phyloP scores from a whole-genome alignment of 768 basidiomycete species.

The Agaricus sinodeliciosus region DNA sequence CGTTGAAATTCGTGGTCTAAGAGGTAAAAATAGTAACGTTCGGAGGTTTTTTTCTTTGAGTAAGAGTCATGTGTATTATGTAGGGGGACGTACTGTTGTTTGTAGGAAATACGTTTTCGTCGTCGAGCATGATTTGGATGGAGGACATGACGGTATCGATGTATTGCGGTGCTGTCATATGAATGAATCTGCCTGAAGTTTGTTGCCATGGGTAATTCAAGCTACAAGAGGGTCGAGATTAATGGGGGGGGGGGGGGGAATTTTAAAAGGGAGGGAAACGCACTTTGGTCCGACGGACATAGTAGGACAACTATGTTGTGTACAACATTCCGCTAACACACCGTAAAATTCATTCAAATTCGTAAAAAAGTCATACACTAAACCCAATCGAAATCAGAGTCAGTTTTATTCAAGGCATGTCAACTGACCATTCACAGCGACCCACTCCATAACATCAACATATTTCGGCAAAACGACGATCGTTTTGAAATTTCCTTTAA shows the following conservation, averaged over 20 bases:
- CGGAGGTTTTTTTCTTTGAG: neutral
- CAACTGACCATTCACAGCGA: slow-evolving; percentile 85
- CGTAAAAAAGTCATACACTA: slow-evolving; percentile 96
- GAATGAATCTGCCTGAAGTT: slow-evolving; percentile 81
- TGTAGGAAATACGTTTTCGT: slow-evolving; percentile 90
- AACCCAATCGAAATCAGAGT: too few relatives aligned
- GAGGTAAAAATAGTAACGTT: neutral
- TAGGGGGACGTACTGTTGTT: slow-evolving; percentile 67
- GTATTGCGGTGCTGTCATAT: slow-evolving; percentile 92
- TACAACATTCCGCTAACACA: slow-evolving; percentile 88
- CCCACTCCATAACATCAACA: slow-evolving; percentile 95
- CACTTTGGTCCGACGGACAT: slow-evolving; percentile 89
- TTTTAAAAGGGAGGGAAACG: too few relatives aligned
- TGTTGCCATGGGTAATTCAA: slow-evolving; percentile 97
- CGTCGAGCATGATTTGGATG: slow-evolving; percentile 93
- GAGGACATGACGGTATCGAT: slow-evolving; percentile 99
- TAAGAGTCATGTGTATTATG: neutral
- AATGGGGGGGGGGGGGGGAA: too few relatives aligned
- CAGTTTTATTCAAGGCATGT: too few relatives aligned
- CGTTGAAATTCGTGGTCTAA: slow-evolving; percentile 82
- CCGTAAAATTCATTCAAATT: slow-evolving; percentile 98
- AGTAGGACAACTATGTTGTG: slow-evolving; percentile 79
- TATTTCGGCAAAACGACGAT: slow-evolving; percentile 96
- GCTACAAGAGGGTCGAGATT: too few relatives aligned
- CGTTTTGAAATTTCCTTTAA: slow-evolving; percentile 98